These are phyloP conservation scores for Rhizopus stolonifer DNA, from an alignment of 371 early-diverging fungal genomes.

Conservation along the genomic window DNA sequence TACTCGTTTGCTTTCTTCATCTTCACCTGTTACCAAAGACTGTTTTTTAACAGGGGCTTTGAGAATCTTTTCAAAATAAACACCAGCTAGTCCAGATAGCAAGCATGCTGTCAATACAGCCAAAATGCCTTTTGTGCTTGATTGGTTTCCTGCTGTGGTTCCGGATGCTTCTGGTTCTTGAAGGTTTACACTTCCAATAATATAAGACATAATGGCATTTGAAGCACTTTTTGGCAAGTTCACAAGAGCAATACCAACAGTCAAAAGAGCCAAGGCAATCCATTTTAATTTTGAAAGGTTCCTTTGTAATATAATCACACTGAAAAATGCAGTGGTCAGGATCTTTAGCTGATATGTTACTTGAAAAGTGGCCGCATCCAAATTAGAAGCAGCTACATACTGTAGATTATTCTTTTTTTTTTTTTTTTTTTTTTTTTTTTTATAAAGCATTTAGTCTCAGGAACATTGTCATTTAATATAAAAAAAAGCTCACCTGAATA, in stretches of 20 bases:
- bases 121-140: slow-evolving; percentile 44
- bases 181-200: slow-evolving; percentile 8
- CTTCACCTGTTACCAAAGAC: slow-evolving; percentile 20
- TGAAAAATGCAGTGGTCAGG: slow-evolving; percentile 91
- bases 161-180: slow-evolving; percentile 1
- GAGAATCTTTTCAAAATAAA: slow-evolving; percentile 96
- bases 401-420: slow-evolving; percentile 96
- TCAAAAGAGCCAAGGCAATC: slow-evolving; percentile 80
- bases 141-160: slow-evolving; percentile 35
- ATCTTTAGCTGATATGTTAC: slow-evolving; percentile 97
- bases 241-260: slow-evolving; percentile 86
- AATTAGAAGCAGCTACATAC: slow-evolving; percentile 82
- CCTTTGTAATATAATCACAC: slow-evolving; percentile 75
- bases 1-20: slow-evolving; percentile 17
- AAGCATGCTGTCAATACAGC: slow-evolving; percentile 84
- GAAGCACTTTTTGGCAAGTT: slow-evolving; percentile 36
- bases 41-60: slow-evolving; percentile 50
- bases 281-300: slow-evolving; percentile 73
- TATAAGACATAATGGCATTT: slow-evolving; percentile 12
- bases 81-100: slow-evolving; percentile 91
- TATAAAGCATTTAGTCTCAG: slow-evolving; percentile 5
- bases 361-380: slow-evolving; percentile 96
- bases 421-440: slow-evolving; percentile 12
- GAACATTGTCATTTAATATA: too few species aligned
- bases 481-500: slow-evolving; percentile 58